Evolutionary conservation across 2,329 filamentous ascomycete genomes (phyloP).

Genomic region (Trichoderma koningii): DNA sequence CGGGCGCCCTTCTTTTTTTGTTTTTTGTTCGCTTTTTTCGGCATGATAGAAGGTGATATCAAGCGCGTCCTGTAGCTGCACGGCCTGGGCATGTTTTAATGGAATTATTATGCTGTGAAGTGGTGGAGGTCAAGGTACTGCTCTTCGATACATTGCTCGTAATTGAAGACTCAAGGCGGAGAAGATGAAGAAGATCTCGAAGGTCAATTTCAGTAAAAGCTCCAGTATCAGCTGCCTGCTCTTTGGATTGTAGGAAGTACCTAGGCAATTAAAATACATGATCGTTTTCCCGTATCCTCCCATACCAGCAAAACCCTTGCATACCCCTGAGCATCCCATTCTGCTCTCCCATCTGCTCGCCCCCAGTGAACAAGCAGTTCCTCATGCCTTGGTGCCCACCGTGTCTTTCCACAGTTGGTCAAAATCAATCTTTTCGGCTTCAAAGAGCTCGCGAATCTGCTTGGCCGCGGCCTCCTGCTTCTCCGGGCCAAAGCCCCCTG

Average conservation of each 20-base stretch:
- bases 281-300: neutral
- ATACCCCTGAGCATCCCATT: neutral
- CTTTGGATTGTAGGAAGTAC: too few species aligned
- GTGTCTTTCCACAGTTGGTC: constrained; percentile 73
- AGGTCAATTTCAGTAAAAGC: neutral
- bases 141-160: neutral
- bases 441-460: constrained; percentile 75
- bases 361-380: neutral
- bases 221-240: neutral
- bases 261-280: neutral
- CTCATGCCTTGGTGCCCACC: constrained; percentile 42
- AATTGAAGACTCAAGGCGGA: neutral
- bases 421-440: constrained; percentile 76
- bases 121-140: neutral
- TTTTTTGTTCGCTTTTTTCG: neutral
- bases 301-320: neutral
- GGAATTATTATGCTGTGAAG: neutral
- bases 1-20: neutral
- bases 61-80: neutral
- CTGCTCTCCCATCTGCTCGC: neutral
- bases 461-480: constrained; percentile 71
- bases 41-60: neutral
- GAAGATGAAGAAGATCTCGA: neutral
- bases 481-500: constrained; percentile 76
- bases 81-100: neutral